A percentile compares a stretch with the other conserved stretches of the same genome.
Evolutionary conservation across 2,329 filamentous ascomycete genomes (phyloP).

Genomic region (Aureobasidium sp.): DNA sequence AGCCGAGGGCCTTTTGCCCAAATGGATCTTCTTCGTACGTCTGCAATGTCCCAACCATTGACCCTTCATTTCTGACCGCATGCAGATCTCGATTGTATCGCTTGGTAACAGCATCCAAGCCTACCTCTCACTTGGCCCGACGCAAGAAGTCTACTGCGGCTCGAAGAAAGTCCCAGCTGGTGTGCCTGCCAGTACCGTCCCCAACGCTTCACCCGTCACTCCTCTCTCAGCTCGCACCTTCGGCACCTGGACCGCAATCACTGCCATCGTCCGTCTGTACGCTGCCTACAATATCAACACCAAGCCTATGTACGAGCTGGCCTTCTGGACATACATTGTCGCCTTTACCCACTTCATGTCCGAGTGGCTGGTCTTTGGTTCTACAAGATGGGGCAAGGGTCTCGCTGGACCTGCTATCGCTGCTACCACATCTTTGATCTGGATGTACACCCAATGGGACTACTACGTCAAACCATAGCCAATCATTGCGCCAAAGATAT

Average conservation of each 20-base stretch:
- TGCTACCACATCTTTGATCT: conserved; percentile 46
- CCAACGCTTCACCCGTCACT: conserved; percentile 47
- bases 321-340: conserved; percentile 71
- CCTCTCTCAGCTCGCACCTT: conserved; percentile 72
- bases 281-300: conserved; percentile 74
- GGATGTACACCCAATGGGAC: conserved; percentile 60
- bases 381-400: conserved; percentile 55
- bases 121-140: conserved; percentile 71
- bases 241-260: conserved; percentile 79
- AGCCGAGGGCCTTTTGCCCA: conserved; percentile 47
- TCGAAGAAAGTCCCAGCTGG: conserved; percentile 22
- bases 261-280: conserved; percentile 68
- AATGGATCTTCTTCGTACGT: conserved; percentile 58
- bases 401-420: conserved; percentile 53
- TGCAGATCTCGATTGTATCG: conserved; percentile 71
- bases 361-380: conserved; percentile 75
- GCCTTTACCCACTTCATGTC: conserved; percentile 70
- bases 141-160: conserved; percentile 77
- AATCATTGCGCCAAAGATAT: too few species aligned
- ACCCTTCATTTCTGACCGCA: background rate
- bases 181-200: conserved; percentile 21
- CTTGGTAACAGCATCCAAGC: conserved; percentile 79
- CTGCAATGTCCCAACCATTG: background rate
- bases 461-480: conserved; percentile 51
- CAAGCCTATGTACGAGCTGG: conserved; percentile 67